Base-by-base conservation (phyloP, 1,284 basidiomycete species). In the Ustilago sp. region DNA sequence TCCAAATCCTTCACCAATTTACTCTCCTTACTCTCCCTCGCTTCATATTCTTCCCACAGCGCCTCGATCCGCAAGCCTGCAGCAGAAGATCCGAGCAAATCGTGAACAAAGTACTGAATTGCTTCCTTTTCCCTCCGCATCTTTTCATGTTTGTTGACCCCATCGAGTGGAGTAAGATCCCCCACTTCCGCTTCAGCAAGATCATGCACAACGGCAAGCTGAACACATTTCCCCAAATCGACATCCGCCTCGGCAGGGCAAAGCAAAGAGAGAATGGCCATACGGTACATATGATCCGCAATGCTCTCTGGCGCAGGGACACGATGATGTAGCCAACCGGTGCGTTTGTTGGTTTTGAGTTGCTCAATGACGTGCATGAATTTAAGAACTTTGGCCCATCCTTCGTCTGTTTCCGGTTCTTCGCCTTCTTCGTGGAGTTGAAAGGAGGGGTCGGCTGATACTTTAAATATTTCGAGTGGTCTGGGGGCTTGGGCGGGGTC, bases 241-340 rank as follows among this genome's bases (percentile, higher is more conserved):
- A 88, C 59, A 75, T 93, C 93, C 2, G 91, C 43, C 17, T 79
- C 90, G 1, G 89, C 85, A 7, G 88, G 88, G 15, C 88, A 90
- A 75, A 94, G 92, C 90, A 98, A 92, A 1, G 94, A 92, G 52
- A 98, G 89, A 28, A 98, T 87, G 2, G 94, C 92, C 96, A 98
- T 98, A 62, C 96, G 90, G 86, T 97, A 96, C 95, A 97, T 98
- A 85, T 98, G 95, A 86, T 98, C 95, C 4, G 94, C 92, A 73
- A 98, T 96, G 39, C 74, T 95, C 62, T 87, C 85, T n/a, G 81
- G 78, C 17, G 58, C 34, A 3, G 77, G 67, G 0, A 86, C 75
- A 3, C 80, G 75, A 48, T 86, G 84, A 54, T 85, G 84, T 58
- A 79, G 59, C 84, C 83, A 86, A 11, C 84, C 84, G 1, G 84